These are phyloP conservation scores for Stachybotrys chartarum DNA, from an alignment of 2,329 filamentous ascomycete species.

Conservation along the genomic window DNA sequence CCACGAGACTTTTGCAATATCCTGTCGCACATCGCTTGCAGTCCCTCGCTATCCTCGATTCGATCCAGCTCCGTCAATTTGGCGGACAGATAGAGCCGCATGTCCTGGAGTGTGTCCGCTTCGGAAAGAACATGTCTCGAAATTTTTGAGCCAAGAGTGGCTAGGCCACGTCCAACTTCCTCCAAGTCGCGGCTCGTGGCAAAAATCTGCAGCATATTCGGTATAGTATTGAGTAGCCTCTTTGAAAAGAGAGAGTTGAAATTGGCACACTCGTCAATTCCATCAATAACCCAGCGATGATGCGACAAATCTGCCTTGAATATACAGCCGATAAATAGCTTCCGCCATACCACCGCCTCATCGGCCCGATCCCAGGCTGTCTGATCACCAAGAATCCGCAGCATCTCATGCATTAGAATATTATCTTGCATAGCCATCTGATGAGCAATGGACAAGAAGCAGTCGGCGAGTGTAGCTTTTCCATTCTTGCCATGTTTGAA, in stretches of 20 bases:
- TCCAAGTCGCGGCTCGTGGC: neutral
- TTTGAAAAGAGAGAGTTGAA: neutral
- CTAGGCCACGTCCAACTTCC: neutral
- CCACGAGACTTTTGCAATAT: neutral
- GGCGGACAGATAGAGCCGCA: neutral
- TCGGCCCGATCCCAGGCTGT: neutral
- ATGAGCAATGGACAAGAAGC: neutral
- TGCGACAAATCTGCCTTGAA: neutral
- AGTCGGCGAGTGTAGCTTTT: neutral
- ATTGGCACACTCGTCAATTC: neutral
- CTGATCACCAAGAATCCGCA: neutral
- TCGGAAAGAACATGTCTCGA: neutral
- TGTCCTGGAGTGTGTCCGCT: neutral
- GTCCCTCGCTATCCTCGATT: neutral
- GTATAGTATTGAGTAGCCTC: neutral
- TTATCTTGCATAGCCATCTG: neutral
- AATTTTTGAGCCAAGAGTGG: neutral
- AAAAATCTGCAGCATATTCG: neutral
- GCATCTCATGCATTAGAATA: neutral
- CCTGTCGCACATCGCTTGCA: neutral
- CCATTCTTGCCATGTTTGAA: neutral
- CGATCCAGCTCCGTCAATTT: neutral
- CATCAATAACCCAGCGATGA: neutral
- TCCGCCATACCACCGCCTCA: neutral
- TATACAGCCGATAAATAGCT: neutral